Evolutionary conservation across 208 protist species (phyloP), one percentile per base, ranked within the genome.

Genomic region (Histomonas meleagridis): DNA sequence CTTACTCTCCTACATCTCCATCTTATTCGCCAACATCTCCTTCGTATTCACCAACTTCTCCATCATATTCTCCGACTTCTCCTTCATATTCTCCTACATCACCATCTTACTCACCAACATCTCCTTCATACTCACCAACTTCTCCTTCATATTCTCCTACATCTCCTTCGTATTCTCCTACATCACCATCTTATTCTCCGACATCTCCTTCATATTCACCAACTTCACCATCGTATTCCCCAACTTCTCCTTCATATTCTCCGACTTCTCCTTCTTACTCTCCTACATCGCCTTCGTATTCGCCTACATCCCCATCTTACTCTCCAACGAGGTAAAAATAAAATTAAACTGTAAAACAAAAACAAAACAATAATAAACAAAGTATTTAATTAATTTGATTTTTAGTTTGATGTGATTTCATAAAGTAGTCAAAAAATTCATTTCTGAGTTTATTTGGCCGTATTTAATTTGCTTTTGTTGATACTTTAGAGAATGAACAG

Each of bases 81-180:
- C 95, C 28, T 92, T 79, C 92, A 28, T 94, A 94, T 79, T 93
- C 93, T 46, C 95, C 96, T 43, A 95, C 94, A 0, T 94, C 92
- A 7, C 95, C 96, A 0, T 79, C 62, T 14, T 97, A 96, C 92
- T 93, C 90, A 2, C 96, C 96, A 43, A 94, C 94, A 5, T 92
- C 86, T 1, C 95, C 90, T 91, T 62, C 79, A 35, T 96, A 96
- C 90, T 93, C 62, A 3, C 95, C 95, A 32, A 95, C 93, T 0
- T 95, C 93, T 26, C 95, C 95, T 32, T 55, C 35, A 40, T 97
- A 96, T 92, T 94, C 93, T 2, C 95, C 96, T 43, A 95, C 95
- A 1, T 95, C 92, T 14, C 96, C 96, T 62, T n/a, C 49, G 2
- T 96, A 96, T 92, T 93, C 81, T 12, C 94, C 95, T 23, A 93